A percentile compares a stretch with the other conserved stretches of the same genome.
Conservation (phyloP, 2,329 filamentous ascomycete genomes). For the Neonectria hederae region DNA sequence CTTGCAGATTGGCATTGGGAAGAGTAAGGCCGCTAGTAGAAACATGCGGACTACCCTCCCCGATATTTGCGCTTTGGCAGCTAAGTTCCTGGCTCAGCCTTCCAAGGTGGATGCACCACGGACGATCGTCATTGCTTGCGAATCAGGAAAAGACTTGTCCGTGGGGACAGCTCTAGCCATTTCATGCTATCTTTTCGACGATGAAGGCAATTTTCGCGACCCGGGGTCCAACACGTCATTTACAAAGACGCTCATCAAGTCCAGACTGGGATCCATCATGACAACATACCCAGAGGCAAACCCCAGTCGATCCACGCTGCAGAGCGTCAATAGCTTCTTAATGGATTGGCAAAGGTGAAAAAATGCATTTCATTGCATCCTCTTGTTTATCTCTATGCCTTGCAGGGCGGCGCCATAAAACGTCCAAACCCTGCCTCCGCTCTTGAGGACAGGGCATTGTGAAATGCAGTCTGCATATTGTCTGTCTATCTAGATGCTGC, state of each 20-base stretch:
- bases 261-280: slow-evolving; percentile 83
- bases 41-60: slow-evolving; percentile 78
- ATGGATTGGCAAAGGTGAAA: slow-evolving; percentile 65
- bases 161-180: slow-evolving; percentile 81
- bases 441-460: slow-evolving; percentile 32
- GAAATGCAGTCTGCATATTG: slow-evolving; percentile 12
- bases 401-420: slow-evolving; percentile 10
- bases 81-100: slow-evolving; percentile 46
- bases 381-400: slow-evolving; percentile 30
- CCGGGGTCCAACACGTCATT: slow-evolving; percentile 50
- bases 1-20: slow-evolving; percentile 71
- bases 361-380: slow-evolving; percentile 20
- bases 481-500: slow-evolving; percentile 41
- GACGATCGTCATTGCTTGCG: slow-evolving; percentile 71
- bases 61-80: slow-evolving; percentile 67
- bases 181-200: slow-evolving; percentile 76
- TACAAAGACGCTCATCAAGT: slow-evolving; percentile 80
- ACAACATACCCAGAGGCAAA: slow-evolving; percentile 81
- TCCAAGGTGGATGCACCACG: slow-evolving; percentile 8
- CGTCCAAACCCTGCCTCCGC: slow-evolving; percentile 13
- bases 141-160: slow-evolving; percentile 81
- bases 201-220: slow-evolving; percentile 61
- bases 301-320: slow-evolving; percentile 83
- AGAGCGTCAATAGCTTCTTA: slow-evolving; percentile 90
- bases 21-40: slow-evolving; percentile 82